Evolutionary conservation across 176 grass and related monocot species (phyloP), one percentile per base, ranked within the genome.

Genomic region (Oryza punctata): DNA sequence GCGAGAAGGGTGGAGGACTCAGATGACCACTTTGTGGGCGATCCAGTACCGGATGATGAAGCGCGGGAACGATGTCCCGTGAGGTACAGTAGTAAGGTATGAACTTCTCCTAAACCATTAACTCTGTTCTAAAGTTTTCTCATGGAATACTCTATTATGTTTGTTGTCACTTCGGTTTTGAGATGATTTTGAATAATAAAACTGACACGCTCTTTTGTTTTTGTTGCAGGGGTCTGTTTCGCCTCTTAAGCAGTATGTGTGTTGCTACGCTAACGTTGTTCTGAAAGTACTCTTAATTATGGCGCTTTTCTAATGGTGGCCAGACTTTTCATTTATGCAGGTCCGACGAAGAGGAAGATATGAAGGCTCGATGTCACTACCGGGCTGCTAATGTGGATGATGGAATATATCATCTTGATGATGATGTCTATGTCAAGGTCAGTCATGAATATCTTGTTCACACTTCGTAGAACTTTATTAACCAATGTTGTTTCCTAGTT

Each of bases 391-490:
- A 54, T 30, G 90, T 96, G 10, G 88, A 96, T 61, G 64, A 82
- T 28, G 26, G 82, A 14, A 76, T 81, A 3, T 96, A 88, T 67
- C 52, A 89, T 9, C 82, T 96, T 18, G 49, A 76, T 74, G 93
- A 92, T 25, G 85, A 92, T 81, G 93, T 87, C 13, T 89, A 82
- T 76, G 88, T 92, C 23, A 90, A 92, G 86, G 93, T 96, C 70
- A 83, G 47, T 68, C 43, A 37, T 33, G 40, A 10, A 40, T 37
- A 30, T 45, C 24, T 46, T 45, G 7, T 14, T 35, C 2, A 21
- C 18, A 57, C 10, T 84, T 75, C 21, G 5, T 79, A 28, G 29
- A 10, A 44, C 33, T 14, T 80, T 7, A 6, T 68, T 15, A 52
- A 50, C 3, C 14, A 21, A 52, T 21, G 60, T n/a, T 72, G 19